Percentiles rank a stretch among this genome's conserved stretches.
Evolutionary conservation across 306 rosid genomes (phyloP).

Genomic region (Lupinus albus): DNA sequence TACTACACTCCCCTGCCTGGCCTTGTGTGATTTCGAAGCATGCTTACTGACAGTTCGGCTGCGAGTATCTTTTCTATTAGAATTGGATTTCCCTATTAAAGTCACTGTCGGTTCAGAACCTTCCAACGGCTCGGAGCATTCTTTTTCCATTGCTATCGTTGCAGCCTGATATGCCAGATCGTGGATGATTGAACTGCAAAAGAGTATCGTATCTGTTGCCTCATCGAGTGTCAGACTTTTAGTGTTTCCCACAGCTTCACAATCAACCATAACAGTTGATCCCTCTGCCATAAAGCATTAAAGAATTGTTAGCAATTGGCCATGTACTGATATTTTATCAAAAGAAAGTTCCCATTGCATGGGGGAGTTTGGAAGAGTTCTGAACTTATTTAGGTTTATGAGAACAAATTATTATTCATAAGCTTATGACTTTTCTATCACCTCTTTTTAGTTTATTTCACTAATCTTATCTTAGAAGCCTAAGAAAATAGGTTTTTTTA

Average conservation of each 20-base stretch:
- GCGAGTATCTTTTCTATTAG: conserved; percentile 57
- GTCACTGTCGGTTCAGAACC: conserved; percentile 77
- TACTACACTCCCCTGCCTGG: conserved; percentile 48
- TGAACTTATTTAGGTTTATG: too few species aligned
- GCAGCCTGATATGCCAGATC: conserved; percentile 90
- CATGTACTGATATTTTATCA: neutral
- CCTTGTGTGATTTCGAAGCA: conserved; percentile 59
- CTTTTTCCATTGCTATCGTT: conserved; percentile 75
- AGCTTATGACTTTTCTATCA: too few species aligned
- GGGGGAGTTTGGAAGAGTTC: too few species aligned
- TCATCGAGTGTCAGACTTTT: conserved; percentile 92
- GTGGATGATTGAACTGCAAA: conserved; percentile 92
- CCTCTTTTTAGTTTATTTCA: too few species aligned
- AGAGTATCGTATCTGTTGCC: conserved; percentile 90
- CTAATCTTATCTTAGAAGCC: too few species aligned
- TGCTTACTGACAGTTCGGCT: conserved; percentile 54
- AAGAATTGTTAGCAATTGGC: conserved; percentile 39
- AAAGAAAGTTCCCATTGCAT: conserved; percentile 30
- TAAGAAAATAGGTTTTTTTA: too few species aligned
- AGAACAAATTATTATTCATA: too few species aligned
- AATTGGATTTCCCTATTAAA: conserved; percentile 64
- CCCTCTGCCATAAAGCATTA: conserved; percentile 55
- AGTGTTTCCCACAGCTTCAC: conserved; percentile 58
- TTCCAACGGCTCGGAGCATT: conserved; percentile 57
- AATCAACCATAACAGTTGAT: conserved; percentile 76